Percentiles rank a stretch among this genome's conserved stretches.
Evolutionary conservation across 306 rosid genomes (phyloP).

Genomic region (Pterocarpus macrocarpus): DNA sequence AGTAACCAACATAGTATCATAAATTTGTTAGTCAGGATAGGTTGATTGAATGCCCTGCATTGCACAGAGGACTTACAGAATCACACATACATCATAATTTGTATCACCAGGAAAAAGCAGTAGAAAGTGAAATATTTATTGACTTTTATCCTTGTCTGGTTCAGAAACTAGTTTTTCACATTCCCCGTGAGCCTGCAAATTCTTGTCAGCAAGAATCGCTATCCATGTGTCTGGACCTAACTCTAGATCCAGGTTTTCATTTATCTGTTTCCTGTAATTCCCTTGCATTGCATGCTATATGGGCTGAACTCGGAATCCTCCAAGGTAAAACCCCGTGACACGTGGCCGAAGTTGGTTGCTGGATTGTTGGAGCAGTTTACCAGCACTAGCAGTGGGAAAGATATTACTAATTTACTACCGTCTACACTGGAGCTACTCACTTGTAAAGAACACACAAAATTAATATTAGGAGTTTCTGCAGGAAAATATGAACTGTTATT

Average conservation of each 20-base stretch:
- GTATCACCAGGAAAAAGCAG: too few relatives aligned
- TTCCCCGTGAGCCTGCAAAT: slow-evolving; percentile 39
- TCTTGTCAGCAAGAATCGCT: slow-evolving; percentile 40
- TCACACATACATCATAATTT: too few relatives aligned
- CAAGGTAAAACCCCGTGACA: slow-evolving; percentile 35
- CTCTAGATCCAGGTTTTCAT: slow-evolving; percentile 52
- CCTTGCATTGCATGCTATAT: slow-evolving; percentile 46
- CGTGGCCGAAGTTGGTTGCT: slow-evolving; percentile 49
- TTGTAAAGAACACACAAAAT: slow-evolving; percentile 38
- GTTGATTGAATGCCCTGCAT: too few relatives aligned
- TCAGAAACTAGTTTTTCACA: slow-evolving; percentile 45
- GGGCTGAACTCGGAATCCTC: slow-evolving; percentile 43
- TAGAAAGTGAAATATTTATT: not conserved
- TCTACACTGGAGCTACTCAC: slow-evolving; percentile 34
- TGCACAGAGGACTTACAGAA: too few relatives aligned
- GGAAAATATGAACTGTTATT: slow-evolving; percentile 51
- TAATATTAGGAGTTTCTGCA: slow-evolving; percentile 42
- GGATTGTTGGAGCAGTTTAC: slow-evolving; percentile 43
- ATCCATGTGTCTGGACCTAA: slow-evolving; percentile 26
- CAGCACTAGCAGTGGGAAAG: slow-evolving; percentile 41
- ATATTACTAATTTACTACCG: slow-evolving; percentile 21
- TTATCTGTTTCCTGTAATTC: slow-evolving; percentile 50
- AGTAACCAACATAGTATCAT: not conserved
- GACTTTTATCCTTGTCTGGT: slow-evolving; percentile 41
- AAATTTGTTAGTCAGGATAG: too few relatives aligned